Conservation (phyloP, 2,329 filamentous ascomycete species). For the Bipolaris gigantea region DNA sequence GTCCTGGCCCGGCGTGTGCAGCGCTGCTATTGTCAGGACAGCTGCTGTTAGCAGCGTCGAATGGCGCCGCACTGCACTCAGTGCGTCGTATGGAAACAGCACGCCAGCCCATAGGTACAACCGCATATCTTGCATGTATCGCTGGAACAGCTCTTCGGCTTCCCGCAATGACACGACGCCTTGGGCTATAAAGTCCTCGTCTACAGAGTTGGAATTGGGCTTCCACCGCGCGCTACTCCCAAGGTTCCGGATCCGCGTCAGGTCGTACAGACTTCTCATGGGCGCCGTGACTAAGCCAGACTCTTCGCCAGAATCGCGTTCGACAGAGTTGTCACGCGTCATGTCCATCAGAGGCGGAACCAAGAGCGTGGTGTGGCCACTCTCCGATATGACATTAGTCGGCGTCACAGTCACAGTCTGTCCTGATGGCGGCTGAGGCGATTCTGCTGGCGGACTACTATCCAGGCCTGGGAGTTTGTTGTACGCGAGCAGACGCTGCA, state of each 20-base stretch:
- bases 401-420: conserved; percentile 27
- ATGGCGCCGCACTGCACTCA: conserved; percentile 33
- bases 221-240: conserved; percentile 31
- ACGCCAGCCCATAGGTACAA: conserved; percentile 41
- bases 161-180: conserved; percentile 30
- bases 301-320: conserved; percentile 33
- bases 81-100: conserved; percentile 33
- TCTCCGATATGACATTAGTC: conserved; percentile 30
- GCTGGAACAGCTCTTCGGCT: conserved; percentile 36
- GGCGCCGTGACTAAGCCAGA: conserved; percentile 35
- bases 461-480: conserved; percentile 32
- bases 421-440: conserved; percentile 17
- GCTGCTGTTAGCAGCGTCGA: conserved; percentile 39
- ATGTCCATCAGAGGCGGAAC: conserved; percentile 38
- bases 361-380: conserved; percentile 27
- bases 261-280: conserved; percentile 41
- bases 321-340: conserved; percentile 39
- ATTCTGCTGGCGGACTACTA: conserved; percentile 12
- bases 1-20: conserved; percentile 34
- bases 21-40: conserved; percentile 35
- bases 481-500: conserved; percentile 32
- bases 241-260: conserved; percentile 40
- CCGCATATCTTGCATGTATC: conserved; percentile 36
- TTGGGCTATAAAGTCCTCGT: conserved; percentile 40
- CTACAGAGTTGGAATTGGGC: conserved; percentile 28